These are phyloP conservation scores for Syncephalastrum sp. DNA, from an alignment of 371 early-diverging fungal species.

Conservation along the genomic window DNA sequence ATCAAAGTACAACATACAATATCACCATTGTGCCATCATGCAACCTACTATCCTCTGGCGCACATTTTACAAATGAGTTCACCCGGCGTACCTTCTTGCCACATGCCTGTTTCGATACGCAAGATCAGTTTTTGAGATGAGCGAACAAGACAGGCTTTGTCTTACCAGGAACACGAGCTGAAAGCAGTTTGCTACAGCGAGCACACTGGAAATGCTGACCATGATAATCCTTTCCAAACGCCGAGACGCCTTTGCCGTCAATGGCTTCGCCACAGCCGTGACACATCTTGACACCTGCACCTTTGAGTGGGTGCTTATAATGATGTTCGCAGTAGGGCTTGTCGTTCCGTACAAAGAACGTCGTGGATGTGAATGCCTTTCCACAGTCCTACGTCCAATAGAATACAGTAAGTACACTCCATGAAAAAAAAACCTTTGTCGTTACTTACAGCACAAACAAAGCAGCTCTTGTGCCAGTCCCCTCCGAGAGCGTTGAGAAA, in stretches of 20 bases:
- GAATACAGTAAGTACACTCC: neutral
- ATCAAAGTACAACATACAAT: too few relatives aligned
- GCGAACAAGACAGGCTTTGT: neutral
- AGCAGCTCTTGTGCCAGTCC: slow-evolving; percentile 74
- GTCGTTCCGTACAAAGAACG: slow-evolving; percentile 36
- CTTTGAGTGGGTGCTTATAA: slow-evolving; percentile 33
- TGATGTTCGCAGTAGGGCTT: slow-evolving; percentile 66
- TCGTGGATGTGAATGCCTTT: slow-evolving; percentile 73
- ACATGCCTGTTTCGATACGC: slow-evolving; percentile 12
- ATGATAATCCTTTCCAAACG: slow-evolving; percentile 54
- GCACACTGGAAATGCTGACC: slow-evolving; percentile 53
- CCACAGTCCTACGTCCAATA: slow-evolving; percentile 58
- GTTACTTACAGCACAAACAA: slow-evolving; percentile 63
- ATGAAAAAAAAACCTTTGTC: neutral
- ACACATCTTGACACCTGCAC: slow-evolving; percentile 26
- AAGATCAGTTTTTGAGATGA: too few relatives aligned
- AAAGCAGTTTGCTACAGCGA: slow-evolving; percentile 43
- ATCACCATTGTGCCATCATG: too few relatives aligned
- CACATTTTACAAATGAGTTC: slow-evolving; percentile 22
- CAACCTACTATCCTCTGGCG: slow-evolving; percentile 8
- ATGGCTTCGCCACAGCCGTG: slow-evolving; percentile 36
- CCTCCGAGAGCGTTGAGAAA: slow-evolving; percentile 59
- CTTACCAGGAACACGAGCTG: slow-evolving; percentile 27
- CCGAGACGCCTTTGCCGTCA: slow-evolving; percentile 46
- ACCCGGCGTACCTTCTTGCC: slow-evolving; percentile 17